Base-by-base conservation (phyloP, 2,329 filamentous ascomycete species). In the Paecilomyces variotii region DNA sequence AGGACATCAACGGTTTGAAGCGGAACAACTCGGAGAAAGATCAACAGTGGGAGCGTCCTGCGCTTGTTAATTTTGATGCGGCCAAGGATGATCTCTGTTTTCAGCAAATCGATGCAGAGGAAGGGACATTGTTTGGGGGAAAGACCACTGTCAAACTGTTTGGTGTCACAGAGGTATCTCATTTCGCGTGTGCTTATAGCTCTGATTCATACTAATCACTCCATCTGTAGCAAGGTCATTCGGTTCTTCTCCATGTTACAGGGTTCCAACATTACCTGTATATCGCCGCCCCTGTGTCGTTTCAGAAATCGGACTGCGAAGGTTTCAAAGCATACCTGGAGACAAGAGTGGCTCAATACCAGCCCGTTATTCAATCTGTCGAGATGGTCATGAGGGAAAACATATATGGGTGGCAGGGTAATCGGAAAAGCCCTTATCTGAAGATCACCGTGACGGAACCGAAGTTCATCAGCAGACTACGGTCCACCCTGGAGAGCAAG, bases 211-310 rank as follows among this genome's bases (percentile, higher is more conserved):
- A 53, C 63, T 68, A 57, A 68, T 54, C 50, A 55, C 56, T 51
- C 26, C 52, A 56, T 32, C 28, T 51, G n/a, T 57, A 1, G 76
- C 84, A 67, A 50, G 94, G 94, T 57, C 88, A 99, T 74, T 99
- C 94, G 2, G 91, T 96, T 45, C 84, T 99, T 73, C 80, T 99
- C 11, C 94, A 99, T 73, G 92, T 99, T 62, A 96, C 90, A 14
- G 90, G 91, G 69, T 99, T 99, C 76, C 87, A 91, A 65, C 94
- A 99, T 73, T 99, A 99, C 71, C 85, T 99, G 58, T 99, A 96
- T 68, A 86, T 97, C 53, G 88, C 90, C 9, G 94, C 95, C 0
- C 94, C 94, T 0, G 79, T 92, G 7, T 84, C 85, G 27, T 99
- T 99, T 73, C 84, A 84, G 28, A 85, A 85, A 53, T 82, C 86